Conservation (phyloP, 1,284 basidiomycete species). For the Leccinum subrobustum region DNA sequence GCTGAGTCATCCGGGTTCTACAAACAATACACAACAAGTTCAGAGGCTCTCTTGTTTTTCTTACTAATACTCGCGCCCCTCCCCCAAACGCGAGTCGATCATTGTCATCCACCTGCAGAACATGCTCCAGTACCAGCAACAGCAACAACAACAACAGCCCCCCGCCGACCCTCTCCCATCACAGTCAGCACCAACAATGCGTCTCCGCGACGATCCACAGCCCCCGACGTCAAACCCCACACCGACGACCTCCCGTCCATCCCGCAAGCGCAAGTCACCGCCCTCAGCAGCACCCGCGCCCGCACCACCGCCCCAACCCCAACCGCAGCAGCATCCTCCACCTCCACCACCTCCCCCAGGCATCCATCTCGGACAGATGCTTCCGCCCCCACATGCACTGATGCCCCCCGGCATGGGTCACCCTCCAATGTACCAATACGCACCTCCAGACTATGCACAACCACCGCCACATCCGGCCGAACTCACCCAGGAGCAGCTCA, state of each 20-base stretch:
- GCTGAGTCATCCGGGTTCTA: constrained; percentile 2
- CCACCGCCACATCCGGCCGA: constrained; percentile 34
- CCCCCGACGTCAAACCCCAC: constrained; percentile 15
- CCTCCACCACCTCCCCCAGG: constrained; percentile 24
- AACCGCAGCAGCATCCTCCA: constrained; percentile 27
- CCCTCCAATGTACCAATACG: constrained; percentile 35
- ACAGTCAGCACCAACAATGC: constrained; percentile 49
- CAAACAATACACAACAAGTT: constrained; percentile 28
- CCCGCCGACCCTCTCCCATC: constrained; percentile 37
- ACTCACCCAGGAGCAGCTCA: constrained; percentile 32
- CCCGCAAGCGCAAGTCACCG: constrained; percentile 55
- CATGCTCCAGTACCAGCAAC: constrained; percentile 36
- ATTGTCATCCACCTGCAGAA: constrained; percentile 35
- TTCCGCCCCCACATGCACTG: constrained; percentile 51
- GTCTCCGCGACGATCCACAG: constrained; percentile 56
- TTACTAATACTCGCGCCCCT: constrained; percentile 39
- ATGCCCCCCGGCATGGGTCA: constrained; percentile 41
- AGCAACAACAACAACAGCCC: constrained; percentile 28
- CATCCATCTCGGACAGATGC: constrained; percentile 44
- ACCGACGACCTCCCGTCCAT: constrained; percentile 31
- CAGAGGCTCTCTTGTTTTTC: constrained; percentile 23
- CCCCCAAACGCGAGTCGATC: constrained; percentile 36
- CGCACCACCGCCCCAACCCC: constrained; percentile 33
- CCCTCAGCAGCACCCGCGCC: constrained; percentile 24
- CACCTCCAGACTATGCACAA: constrained; percentile 34